Evolutionary conservation across 176 grass and related monocot species (phyloP), one percentile per base, ranked within the genome.

Genomic region (Oryza officinalis): DNA sequence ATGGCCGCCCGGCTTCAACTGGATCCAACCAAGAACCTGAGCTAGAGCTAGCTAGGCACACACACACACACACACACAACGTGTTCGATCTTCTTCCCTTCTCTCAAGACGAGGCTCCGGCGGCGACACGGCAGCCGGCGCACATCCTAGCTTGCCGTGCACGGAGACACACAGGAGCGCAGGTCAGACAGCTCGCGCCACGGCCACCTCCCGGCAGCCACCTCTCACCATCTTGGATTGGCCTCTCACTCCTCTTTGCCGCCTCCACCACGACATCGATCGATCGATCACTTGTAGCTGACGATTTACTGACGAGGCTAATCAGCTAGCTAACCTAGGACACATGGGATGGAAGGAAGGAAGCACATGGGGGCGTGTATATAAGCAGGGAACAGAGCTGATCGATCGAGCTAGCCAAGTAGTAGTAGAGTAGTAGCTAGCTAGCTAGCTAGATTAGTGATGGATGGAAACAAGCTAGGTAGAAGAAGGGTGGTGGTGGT

Each of bases 191-290:
- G 79, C 73, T 78, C 73, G 67, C 67, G 22, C 83, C 83, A 47
- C 5, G 15, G 8, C 83, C 83, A 61, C 32, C 33, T 20, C 18
- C 50, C 63, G 37, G 78, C 75, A 82, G 78, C 75, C 78, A 31
- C 57, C 83, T 41, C 66, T 37, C 35, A 37, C 84, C 65, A 43
- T 67, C 18, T 17, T 0, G 66, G 8, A 0, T 20, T 10, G 66
- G 25, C 77, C 30, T 67, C 57, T 35, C 35, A 59, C 35, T 8
- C 35, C 11, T 41, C 31, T 20, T 57, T 22, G 38, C 44, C 37
- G 35, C 83, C 45, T 54, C 46, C 32, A 73, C 50, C 75, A 83
- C 75, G 50, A 27, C 75, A 87, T 90, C 22, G 57, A 61, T 61
- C 15, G 35, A 37, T 37, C 35, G 35, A 37, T 37, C 35, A 37